Percentiles rank a stretch among this genome's conserved stretches.
These are phyloP conservation scores for Erigeron canadensis DNA, from an alignment of 129 eudicot species.

Conservation along the genomic window DNA sequence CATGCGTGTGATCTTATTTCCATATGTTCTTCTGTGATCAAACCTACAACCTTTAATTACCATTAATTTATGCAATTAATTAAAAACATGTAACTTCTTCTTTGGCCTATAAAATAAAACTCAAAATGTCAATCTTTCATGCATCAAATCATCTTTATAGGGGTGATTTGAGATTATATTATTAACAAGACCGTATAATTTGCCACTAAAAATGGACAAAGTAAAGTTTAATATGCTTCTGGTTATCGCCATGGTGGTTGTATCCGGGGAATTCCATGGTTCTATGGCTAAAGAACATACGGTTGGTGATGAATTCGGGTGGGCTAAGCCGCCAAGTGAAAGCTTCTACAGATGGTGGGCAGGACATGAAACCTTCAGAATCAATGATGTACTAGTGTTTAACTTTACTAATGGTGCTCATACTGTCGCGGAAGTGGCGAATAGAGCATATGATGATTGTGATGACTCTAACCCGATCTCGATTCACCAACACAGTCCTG, in stretches of 20 bases:
- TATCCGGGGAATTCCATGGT: slow-evolving; percentile 25
- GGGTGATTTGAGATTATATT: background rate
- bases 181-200: background rate
- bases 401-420: slow-evolving; percentile 33
- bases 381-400: slow-evolving; percentile 41
- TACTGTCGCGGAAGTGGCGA: slow-evolving; percentile 33
- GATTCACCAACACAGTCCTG: slow-evolving; percentile 31
- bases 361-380: slow-evolving; percentile 27
- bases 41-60: background rate
- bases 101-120: background rate
- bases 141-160: background rate
- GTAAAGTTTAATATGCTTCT: slow-evolving; percentile 17
- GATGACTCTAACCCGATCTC: slow-evolving; percentile 26
- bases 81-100: background rate
- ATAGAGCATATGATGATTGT: slow-evolving; percentile 35
- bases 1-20: too few species aligned
- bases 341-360: slow-evolving; percentile 47
- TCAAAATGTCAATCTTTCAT: background rate
- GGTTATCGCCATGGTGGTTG: slow-evolving; percentile 21
- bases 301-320: slow-evolving; percentile 42
- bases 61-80: background rate
- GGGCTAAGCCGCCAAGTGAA: slow-evolving; percentile 42
- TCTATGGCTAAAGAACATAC: slow-evolving; percentile 39
- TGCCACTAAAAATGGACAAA: background rate
- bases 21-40: too few species aligned